Percentiles rank a stretch among this genome's conserved stretches.
phyloP scores from a whole-genome alignment of 202 grass and related monocot species.

The Eragrostis tef region DNA sequence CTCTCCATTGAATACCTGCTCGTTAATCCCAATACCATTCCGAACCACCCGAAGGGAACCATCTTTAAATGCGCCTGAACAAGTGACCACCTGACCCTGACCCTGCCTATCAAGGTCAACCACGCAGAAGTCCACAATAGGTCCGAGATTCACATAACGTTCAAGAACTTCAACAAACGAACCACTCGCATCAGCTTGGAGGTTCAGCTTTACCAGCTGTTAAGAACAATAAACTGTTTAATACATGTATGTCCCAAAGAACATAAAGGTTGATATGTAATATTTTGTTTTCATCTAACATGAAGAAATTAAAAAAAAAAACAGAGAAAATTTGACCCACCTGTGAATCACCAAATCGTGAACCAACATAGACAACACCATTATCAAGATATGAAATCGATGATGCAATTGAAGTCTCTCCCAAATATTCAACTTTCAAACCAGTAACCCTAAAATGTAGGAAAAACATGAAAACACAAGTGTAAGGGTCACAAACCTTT shows the following conservation, averaged over 20 bases:
- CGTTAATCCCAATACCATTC: constrained; percentile 94
- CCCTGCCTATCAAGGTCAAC: constrained; percentile 98
- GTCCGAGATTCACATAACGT: constrained; percentile 91
- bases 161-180: constrained; percentile 97
- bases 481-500: constrained; percentile 20
- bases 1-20: constrained; percentile 68
- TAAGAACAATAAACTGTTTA: constrained; percentile 34
- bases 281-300: constrained; percentile 19
- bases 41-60: constrained; percentile 94
- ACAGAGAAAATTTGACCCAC: constrained; percentile 47
- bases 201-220: constrained; percentile 93
- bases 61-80: constrained; percentile 97
- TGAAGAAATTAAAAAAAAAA: background rate
- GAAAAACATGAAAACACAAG: constrained; percentile 35
- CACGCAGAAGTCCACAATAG: constrained; percentile 94
- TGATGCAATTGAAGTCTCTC: constrained; percentile 92
- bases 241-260: background rate
- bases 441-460: constrained; percentile 81
- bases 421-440: constrained; percentile 93
- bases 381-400: constrained; percentile 98
- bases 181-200: constrained; percentile 86
- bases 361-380: constrained; percentile 94
- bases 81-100: constrained; percentile 94
- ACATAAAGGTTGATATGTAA: background rate
- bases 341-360: constrained; percentile 98